These are phyloP conservation scores for Chalciporus sp. DNA, from an alignment of 1,284 basidiomycete genomes.

Conservation along the genomic window DNA sequence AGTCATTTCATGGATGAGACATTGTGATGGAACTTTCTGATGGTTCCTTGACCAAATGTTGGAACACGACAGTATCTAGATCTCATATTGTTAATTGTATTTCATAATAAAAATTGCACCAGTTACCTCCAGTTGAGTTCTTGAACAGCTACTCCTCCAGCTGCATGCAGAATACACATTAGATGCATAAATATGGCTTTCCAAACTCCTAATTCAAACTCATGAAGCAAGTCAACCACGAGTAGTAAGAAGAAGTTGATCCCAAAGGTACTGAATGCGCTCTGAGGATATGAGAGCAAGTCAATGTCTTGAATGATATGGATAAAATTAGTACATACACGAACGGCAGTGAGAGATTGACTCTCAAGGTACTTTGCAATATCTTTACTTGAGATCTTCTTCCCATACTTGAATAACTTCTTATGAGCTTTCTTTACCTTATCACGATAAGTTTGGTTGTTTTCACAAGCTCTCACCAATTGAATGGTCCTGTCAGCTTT, in stretches of 20 bases:
- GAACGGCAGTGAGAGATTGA: too few species aligned
- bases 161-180: slow-evolving; percentile 13
- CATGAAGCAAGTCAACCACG: slow-evolving; percentile 21
- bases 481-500: too few species aligned
- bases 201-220: slow-evolving; percentile 26
- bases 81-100: not conserved
- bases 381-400: too few species aligned
- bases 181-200: slow-evolving; percentile 20
- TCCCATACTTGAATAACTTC: too few species aligned
- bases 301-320: too few species aligned
- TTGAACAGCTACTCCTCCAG: slow-evolving; percentile 9
- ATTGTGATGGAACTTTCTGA: slow-evolving; percentile 18
- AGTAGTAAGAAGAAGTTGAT: slow-evolving; percentile 16
- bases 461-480: not conserved
- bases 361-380: too few species aligned
- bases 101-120: too few species aligned
- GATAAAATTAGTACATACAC: too few species aligned
- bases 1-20: slow-evolving; percentile 33
- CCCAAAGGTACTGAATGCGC: slow-evolving; percentile 15
- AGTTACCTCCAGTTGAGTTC: not conserved
- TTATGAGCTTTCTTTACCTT: too few species aligned
- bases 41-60: slow-evolving; percentile 25
- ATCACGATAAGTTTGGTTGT: not conserved
- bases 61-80: slow-evolving; percentile 7
- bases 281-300: slow-evolving; percentile 9